Conservation (phyloP, 352 stramenopile species). For the Halophytophthora polymorphica region DNA sequence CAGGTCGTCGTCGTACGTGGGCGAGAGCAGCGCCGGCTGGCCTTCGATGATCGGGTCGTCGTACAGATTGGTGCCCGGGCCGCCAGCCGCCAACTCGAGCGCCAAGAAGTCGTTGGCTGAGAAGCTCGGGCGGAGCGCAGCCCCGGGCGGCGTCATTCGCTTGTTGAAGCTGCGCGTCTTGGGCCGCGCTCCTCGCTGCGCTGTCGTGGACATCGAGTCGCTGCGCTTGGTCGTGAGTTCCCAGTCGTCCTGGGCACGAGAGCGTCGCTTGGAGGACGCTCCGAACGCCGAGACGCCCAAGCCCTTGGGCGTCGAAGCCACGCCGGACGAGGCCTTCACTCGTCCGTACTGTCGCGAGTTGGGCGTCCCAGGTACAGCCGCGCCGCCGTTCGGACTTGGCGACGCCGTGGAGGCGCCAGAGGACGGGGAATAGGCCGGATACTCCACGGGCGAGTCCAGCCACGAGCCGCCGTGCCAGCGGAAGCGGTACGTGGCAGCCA, state of each 20-base stretch:
- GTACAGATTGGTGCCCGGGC: slow-evolving; percentile 27
- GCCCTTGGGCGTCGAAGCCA: neutral
- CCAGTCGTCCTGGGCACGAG: slow-evolving; percentile 38
- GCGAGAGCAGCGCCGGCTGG: slow-evolving; percentile 25
- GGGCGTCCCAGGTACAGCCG: slow-evolving; percentile 8
- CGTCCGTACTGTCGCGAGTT: slow-evolving; percentile 28
- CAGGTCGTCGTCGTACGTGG: slow-evolving; percentile 23
- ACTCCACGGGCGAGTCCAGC: slow-evolving; percentile 58
- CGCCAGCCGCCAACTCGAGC: slow-evolving; percentile 20
- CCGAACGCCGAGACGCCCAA: slow-evolving; percentile 1
- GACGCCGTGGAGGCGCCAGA: neutral
- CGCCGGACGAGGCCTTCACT: slow-evolving; percentile 6
- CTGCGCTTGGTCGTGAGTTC: slow-evolving; percentile 26
- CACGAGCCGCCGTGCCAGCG: slow-evolving; percentile 56
- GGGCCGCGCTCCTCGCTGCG: slow-evolving; percentile 20
- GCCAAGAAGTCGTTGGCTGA: slow-evolving; percentile 24
- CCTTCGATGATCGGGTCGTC: slow-evolving; percentile 39
- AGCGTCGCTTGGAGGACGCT: slow-evolving; percentile 16
- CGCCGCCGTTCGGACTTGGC: slow-evolving; percentile 3
- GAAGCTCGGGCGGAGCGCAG: slow-evolving; percentile 20
- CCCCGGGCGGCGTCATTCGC: slow-evolving; percentile 21
- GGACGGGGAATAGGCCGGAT: slow-evolving; percentile 22
- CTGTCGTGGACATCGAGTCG: slow-evolving; percentile 20
- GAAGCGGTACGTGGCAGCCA: slow-evolving; percentile 46
- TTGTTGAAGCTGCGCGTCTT: slow-evolving; percentile 37